These are phyloP conservation scores for Cystofilobasidium bisporidii DNA, from an alignment of 768 basidiomycete species.

Conservation along the genomic window DNA sequence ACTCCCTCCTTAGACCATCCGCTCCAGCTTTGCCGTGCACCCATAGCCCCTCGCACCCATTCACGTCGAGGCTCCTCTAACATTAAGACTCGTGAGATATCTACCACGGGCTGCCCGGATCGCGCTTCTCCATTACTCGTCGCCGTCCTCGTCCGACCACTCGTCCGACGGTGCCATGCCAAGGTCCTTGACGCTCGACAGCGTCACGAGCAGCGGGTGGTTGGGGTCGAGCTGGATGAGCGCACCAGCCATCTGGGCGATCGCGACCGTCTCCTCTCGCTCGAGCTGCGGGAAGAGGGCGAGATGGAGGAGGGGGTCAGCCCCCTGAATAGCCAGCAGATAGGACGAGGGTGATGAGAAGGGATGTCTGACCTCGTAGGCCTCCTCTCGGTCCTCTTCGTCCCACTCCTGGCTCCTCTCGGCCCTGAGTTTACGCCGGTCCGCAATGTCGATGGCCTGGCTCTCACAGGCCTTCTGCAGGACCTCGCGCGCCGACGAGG, in stretches of 20 bases:
- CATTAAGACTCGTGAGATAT: no score
- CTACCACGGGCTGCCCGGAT: no score
- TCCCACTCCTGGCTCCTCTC: slow-evolving; percentile 72
- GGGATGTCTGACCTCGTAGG: slow-evolving; percentile 23
- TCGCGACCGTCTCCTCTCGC: slow-evolving; percentile 14
- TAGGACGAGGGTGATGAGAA: neutral
- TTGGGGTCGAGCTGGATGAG: slow-evolving; percentile 9
- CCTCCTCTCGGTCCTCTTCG: slow-evolving; percentile 47
- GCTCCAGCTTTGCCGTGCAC: no score
- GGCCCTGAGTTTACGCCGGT: slow-evolving; percentile 53
- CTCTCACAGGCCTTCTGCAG: slow-evolving; percentile 61
- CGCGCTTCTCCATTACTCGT: no score
- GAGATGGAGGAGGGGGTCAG: neutral
- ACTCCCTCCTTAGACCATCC: no score
- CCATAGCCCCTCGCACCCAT: no score
- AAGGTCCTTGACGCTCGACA: slow-evolving; percentile 18
- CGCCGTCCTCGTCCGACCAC: slow-evolving; percentile 22
- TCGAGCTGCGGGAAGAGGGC: slow-evolving; percentile 14
- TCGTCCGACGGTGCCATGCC: slow-evolving; percentile 22
- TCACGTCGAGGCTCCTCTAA: no score
- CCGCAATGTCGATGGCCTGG: slow-evolving; percentile 60
- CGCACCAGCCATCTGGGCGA: slow-evolving; percentile 9
- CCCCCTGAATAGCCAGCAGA: neutral
- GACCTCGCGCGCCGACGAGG: slow-evolving; percentile 49
- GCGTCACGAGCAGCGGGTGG: slow-evolving; percentile 13